Evolutionary conservation across 371 early-diverging fungal genomes (phyloP).

Genomic region (Mortierella sp.): DNA sequence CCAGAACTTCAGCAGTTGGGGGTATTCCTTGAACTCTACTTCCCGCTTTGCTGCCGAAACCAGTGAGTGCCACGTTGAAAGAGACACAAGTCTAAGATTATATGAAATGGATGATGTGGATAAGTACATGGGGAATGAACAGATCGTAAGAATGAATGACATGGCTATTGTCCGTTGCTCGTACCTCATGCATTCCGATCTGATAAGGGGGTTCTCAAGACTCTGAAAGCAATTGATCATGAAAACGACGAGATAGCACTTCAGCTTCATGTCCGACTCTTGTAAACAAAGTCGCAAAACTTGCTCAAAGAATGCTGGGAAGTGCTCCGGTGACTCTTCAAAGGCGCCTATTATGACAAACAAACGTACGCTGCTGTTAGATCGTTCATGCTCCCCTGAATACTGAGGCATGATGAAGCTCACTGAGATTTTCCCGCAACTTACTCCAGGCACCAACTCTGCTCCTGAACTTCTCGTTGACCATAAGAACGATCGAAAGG

Average conservation of each 20-base stretch:
- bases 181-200: constrained; percentile 80
- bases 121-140: not conserved
- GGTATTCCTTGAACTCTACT: constrained; percentile 66
- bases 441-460: constrained; percentile 74
- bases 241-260: constrained; percentile 73
- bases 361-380: not conserved
- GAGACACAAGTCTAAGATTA: constrained; percentile 69
- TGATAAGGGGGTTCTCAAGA: constrained; percentile 80
- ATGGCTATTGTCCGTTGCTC: not conserved
- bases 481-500: constrained; percentile 84
- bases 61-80: constrained; percentile 83
- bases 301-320: constrained; percentile 69
- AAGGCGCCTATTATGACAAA: constrained; percentile 60
- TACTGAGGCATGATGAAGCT: not conserved
- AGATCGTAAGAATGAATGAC: not conserved
- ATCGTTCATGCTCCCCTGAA: not conserved
- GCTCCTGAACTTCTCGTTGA: constrained; percentile 89
- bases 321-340: constrained; percentile 66
- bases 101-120: not conserved
- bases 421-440: not conserved
- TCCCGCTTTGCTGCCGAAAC: constrained; percentile 64
- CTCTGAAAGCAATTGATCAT: constrained; percentile 85
- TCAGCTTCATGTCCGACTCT: constrained; percentile 58
- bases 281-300: constrained; percentile 65
- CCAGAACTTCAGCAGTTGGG: constrained; percentile 78